Base-by-base conservation (phyloP, 169 alveolate species). In the Cryptosporidium viatorum region DNA sequence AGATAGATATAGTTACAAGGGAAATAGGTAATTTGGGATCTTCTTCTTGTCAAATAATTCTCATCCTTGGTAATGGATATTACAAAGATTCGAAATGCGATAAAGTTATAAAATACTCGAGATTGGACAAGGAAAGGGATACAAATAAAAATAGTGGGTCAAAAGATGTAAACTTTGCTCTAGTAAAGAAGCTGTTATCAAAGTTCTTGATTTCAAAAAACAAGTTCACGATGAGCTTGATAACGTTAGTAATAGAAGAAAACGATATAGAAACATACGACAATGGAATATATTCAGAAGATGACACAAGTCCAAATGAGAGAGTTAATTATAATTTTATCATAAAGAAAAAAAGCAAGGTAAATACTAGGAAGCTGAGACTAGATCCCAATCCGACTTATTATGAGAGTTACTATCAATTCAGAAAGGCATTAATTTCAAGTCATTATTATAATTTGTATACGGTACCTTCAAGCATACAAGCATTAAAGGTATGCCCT, bases 271-370 rank as follows among this genome's bases (percentile, higher is more conserved):
- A 73, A 21, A 31, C n/a, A 12, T 55, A 51, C 21, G 86, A 73
- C 21, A 73, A 73, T 14, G 48, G 51, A 16, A 52, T 73, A 52
- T 73, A 37, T 43, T n/a, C 16, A 26, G 21, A 58, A 59, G 39
- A 51, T 31, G 71, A 73, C 6, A 73, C 18, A 73, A 73, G 45
- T n/a, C 86, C 86, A 23, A 73, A 33, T 55, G 86, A 73, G 45
- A 73, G 86, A 73, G 70, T 73, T 50, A 73, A 73, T 73, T 73
- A 73, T 43, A 73, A 73, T 73, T 73, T 73, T 59, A 73, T 73
- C 52, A 55, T 73, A 37, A 73, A 73, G 60, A 73, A 59, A 59
- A 31, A 59, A 31, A 41, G 51, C n/a, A 29, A 70, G 58, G 39
- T 70, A 26, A 26, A 35, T 21, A 73, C 65, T 55, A 10, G 58